Conservation (phyloP, 2,329 filamentous ascomycete species). For the Aspergillus sp. region DNA sequence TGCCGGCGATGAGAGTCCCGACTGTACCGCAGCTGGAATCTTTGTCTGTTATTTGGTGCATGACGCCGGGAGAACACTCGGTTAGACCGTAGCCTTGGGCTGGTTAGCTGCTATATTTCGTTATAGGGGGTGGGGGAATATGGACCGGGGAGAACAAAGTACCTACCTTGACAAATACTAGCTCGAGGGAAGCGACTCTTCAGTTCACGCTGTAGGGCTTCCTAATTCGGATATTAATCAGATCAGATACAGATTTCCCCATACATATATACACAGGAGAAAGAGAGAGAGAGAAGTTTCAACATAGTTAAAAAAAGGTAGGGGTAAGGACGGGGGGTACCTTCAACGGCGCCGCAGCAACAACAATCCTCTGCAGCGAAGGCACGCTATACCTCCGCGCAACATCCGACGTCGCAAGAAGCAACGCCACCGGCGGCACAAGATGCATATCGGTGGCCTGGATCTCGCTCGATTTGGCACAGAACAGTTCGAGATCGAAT, state of each 20-base stretch:
- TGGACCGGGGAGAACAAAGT: background rate
- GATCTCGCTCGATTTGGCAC: conserved; percentile 17
- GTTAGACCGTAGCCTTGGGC: conserved; percentile 20
- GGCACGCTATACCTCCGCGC: conserved; percentile 15
- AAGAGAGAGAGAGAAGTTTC: too few relatives aligned
- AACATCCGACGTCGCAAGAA: conserved; percentile 10
- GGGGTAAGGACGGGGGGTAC: conserved; percentile 11
- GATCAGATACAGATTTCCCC: too few relatives aligned
- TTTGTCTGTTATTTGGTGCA: conserved; percentile 19
- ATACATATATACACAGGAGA: too few relatives aligned
- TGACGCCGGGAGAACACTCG: conserved; percentile 17
- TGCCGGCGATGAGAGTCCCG: conserved; percentile 19
- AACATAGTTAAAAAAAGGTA: too few relatives aligned
- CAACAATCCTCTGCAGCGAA: conserved; percentile 18
- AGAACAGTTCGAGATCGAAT: conserved; percentile 20
- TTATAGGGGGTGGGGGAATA: background rate
- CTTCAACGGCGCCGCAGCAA: conserved; percentile 21
- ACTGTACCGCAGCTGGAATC: conserved; percentile 16
- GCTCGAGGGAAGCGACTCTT: conserved; percentile 19
- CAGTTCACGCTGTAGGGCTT: conserved; percentile 16
- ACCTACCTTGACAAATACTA: conserved; percentile 22
- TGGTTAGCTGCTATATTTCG: background rate
- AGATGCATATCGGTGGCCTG: conserved; percentile 21
- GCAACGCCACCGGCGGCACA: conserved; percentile 21
- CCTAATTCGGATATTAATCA: background rate